Conservation (phyloP, 768 basidiomycete species). For the Pleurotus citrinopileatus region DNA sequence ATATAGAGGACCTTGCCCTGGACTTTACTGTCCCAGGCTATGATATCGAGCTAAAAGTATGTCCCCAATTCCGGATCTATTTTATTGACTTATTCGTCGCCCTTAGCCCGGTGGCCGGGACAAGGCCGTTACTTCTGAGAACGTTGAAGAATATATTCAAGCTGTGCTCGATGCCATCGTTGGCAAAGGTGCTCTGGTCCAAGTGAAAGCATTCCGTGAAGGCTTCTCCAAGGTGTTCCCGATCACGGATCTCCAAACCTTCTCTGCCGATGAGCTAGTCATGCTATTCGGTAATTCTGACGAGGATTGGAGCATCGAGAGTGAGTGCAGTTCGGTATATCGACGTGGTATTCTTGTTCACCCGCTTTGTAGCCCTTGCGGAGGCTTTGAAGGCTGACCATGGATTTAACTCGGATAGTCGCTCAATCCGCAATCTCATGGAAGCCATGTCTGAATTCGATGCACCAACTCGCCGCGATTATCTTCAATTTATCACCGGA, state of each 20-base stretch:
- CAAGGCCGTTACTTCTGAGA: slow-evolving; percentile 78
- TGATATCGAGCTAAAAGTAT: slow-evolving; percentile 84
- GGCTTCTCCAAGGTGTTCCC: slow-evolving; percentile 98
- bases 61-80: too few species aligned
- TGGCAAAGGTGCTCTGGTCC: slow-evolving; percentile 70
- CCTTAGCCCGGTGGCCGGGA: slow-evolving; percentile 74
- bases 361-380: slow-evolving; percentile 58
- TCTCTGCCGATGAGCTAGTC: slow-evolving; percentile 92
- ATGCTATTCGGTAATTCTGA: slow-evolving; percentile 95
- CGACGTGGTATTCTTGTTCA: slow-evolving; percentile 12
- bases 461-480: slow-evolving; percentile 70
- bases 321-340: slow-evolving; percentile 45
- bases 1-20: slow-evolving; percentile 83
- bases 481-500: slow-evolving; percentile 95
- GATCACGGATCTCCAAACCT: slow-evolving; percentile 84
- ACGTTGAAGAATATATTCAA: slow-evolving; percentile 87
- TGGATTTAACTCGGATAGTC: slow-evolving; percentile 94
- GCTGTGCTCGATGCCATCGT: slow-evolving; percentile 87
- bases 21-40: slow-evolving; percentile 98
- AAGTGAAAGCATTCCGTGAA: slow-evolving; percentile 89
- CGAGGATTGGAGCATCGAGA: slow-evolving; percentile 95
- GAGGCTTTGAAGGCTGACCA: slow-evolving; percentile 97
- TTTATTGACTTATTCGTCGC: too few species aligned
- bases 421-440: slow-evolving; percentile 83
- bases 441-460: slow-evolving; percentile 87